These are phyloP conservation scores for Pulveroboletus frians DNA, from an alignment of 768 basidiomycete genomes.

Conservation along the genomic window DNA sequence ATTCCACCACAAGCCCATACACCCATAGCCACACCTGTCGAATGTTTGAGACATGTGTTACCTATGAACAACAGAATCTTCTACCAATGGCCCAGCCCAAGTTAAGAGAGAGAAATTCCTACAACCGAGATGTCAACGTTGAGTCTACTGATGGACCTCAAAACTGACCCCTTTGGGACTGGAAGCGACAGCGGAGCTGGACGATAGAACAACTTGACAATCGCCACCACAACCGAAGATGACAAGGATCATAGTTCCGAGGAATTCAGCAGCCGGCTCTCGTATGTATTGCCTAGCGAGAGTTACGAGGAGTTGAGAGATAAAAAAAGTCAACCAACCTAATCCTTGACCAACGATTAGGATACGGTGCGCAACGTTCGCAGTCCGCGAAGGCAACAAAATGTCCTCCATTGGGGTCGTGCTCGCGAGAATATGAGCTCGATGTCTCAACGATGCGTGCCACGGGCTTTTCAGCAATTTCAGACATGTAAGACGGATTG, in stretches of 20 bases:
- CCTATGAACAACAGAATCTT: not conserved
- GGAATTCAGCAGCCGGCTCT: conserved; percentile 61
- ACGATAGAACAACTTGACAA: conserved; percentile 52
- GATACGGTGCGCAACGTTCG: conserved; percentile 36
- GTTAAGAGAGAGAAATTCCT: conserved; percentile 25
- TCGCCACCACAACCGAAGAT: conserved; percentile 56
- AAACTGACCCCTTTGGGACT: conserved; percentile 52
- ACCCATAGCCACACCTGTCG: conserved; percentile 51
- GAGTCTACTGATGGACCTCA: not conserved
- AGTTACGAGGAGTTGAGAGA: conserved; percentile 2
- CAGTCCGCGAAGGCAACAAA: conserved; percentile 23
- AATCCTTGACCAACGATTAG: conserved; percentile 52
- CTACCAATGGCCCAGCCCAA: conserved; percentile 32
- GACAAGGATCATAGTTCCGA: conserved; percentile 53
- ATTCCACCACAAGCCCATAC: conserved; percentile 64
- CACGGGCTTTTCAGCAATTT: conserved; percentile 13
- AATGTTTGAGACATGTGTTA: not conserved
- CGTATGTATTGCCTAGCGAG: conserved; percentile 39
- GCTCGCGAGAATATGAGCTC: conserved; percentile 8
- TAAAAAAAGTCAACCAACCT: conserved; percentile 34
- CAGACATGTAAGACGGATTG: conserved; percentile 18
- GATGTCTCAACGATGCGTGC: conserved; percentile 20
- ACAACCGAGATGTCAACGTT: conserved; percentile 1
- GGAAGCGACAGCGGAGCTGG: conserved; percentile 40
- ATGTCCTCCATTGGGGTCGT: conserved; percentile 2